Base-by-base conservation (phyloP, 331 rosid species). In the Dryas integrifolia region DNA sequence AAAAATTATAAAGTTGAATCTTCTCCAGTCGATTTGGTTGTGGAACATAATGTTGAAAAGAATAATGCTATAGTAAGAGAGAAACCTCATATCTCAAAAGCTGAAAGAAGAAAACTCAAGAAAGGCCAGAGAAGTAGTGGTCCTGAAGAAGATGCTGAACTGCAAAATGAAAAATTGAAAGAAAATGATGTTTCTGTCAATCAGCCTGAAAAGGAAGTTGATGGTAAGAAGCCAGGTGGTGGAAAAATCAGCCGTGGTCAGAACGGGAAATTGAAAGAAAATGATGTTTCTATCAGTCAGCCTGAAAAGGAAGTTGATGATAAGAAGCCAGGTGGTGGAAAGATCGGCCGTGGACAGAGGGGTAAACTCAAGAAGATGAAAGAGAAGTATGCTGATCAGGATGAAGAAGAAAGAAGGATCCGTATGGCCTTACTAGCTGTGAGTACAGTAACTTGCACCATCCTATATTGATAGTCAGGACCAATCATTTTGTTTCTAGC, bases 351-450 rank as follows among this genome's bases (percentile, higher is more conserved):
- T 59, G 99, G 99, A 52, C 96, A 95, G 76, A 88, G 24, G 89
- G 86, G 89, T 21, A 95, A 92, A 76, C 88, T 95, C 70, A 92
- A 88, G 87, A 95, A 95, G 84, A 88, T 95, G 81, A 95, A 89
- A 80, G 99, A 86, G 85, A 95, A 95, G 85, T 95, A 95, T 70
- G 99, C 96, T 10, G 90, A 89, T 75, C 99, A 95, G 77, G 99
- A 95, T 60, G 99, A 95, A 85, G 97, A 92, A 83, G 99, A 95
- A 85, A 89, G 99, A 81, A 82, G 82, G 80, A 89, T 95, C 58
- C 90, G 97, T 41, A 92, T 95, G 99, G 88, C 99, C 63, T 90
- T 95, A 82, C 83, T 95, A 83, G 99, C 99, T 73, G 97, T 95
- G 84, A 92, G 98, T 87, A 66, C 69, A 72, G 57, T 67, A 63